Evolutionary conservation across 768 basidiomycete species (phyloP).

Genomic region (Tricholoma hemisulphureum): DNA sequence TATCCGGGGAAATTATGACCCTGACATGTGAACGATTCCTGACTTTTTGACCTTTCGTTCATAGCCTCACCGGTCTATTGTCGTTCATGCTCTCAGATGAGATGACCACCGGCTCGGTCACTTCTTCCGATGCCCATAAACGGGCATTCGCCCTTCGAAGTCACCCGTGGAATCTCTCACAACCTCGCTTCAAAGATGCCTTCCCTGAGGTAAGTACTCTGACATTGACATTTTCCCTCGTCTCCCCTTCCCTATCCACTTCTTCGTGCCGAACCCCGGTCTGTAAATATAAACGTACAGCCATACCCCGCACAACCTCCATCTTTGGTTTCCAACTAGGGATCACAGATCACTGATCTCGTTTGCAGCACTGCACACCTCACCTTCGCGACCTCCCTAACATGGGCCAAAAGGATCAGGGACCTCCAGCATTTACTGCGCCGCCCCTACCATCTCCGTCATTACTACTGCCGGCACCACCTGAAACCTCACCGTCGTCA

Average conservation of each 20-base stretch:
- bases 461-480: constrained; percentile 3
- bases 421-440: constrained; percentile 27
- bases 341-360: constrained; percentile 9
- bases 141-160: constrained; percentile 70
- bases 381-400: constrained; percentile 78
- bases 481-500: constrained; percentile 1
- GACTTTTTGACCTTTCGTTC: constrained; percentile 5
- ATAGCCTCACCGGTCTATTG: constrained; percentile 87
- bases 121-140: constrained; percentile 77
- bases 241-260: not conserved
- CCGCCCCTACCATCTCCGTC: constrained; percentile 12
- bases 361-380: constrained; percentile 63
- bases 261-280: constrained; percentile 1
- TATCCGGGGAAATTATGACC: constrained; percentile 8
- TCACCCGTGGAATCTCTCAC: constrained; percentile 82
- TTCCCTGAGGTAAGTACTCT: constrained; percentile 79
- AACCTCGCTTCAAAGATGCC: constrained; percentile 79
- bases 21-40: constrained; percentile 7
- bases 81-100: constrained; percentile 96
- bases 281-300: not conserved
- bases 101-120: constrained; percentile 94
- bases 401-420: constrained; percentile 84
- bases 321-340: not conserved
- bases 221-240: not conserved
- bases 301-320: constrained; percentile 1